Conservation (phyloP, 805 yeast species). For the Ogataea polymorpha region DNA sequence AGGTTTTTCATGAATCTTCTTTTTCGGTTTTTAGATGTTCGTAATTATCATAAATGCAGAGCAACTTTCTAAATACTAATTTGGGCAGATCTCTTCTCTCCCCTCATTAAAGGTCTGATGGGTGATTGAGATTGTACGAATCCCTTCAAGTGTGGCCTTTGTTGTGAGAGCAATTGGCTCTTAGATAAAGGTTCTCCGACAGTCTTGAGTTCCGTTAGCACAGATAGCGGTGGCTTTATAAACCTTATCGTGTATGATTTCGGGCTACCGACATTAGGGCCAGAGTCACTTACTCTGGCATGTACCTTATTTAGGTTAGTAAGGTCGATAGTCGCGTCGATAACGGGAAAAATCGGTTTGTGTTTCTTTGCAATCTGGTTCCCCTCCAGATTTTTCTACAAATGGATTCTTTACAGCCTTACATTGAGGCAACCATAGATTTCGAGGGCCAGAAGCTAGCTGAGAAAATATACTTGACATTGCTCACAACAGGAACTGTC, state of each 20-base stretch:
- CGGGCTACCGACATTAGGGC: neutral
- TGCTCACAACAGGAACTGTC: slow-evolving; percentile 33
- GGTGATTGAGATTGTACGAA: neutral
- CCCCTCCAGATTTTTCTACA: neutral
- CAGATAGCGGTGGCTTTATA: neutral
- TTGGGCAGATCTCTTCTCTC: too few relatives aligned
- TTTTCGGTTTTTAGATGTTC: too few relatives aligned
- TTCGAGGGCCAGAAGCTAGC: slow-evolving; percentile 51
- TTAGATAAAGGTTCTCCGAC: too few relatives aligned
- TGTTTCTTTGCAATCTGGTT: neutral
- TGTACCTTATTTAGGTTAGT: neutral
- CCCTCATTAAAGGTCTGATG: neutral
- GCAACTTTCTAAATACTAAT: too few relatives aligned
- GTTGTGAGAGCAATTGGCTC: too few relatives aligned
- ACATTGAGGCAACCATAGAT: slow-evolving; percentile 39
- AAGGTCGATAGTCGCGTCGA: slow-evolving; percentile 5
- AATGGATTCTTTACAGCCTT: slow-evolving; percentile 23
- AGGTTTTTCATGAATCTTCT: neutral
- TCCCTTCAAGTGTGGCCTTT: neutral
- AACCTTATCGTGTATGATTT: neutral
- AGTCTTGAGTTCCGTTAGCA: neutral
- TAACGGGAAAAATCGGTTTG: neutral
- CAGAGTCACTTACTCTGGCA: neutral
- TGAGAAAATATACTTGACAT: slow-evolving; percentile 28
- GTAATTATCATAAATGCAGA: too few relatives aligned